Conservation (phyloP, 257 asterid genomes). For the Solanum tarijense region DNA sequence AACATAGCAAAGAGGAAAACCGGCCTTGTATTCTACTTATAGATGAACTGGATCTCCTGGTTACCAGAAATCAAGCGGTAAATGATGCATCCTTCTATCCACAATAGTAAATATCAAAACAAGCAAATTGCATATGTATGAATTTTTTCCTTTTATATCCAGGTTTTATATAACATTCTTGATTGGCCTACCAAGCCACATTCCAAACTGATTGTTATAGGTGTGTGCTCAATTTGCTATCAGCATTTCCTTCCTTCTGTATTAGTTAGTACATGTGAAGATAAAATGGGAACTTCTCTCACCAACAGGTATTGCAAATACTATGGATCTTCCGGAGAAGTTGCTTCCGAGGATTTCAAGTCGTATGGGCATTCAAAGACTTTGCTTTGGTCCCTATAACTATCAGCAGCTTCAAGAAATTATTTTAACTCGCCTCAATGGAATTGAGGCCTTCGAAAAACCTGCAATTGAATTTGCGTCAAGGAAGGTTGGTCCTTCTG, state of each 20-base stretch:
- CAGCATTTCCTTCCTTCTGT: conserved; percentile 3
- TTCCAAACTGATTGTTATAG: conserved; percentile 83
- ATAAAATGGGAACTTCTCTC: conserved; percentile 3
- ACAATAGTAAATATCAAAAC: background rate
- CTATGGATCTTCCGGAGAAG: conserved; percentile 99
- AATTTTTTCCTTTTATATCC: conserved; percentile 2
- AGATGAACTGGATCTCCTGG: conserved; percentile 90
- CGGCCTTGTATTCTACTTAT: conserved; percentile 90
- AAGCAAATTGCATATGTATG: background rate
- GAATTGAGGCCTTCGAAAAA: conserved; percentile 78
- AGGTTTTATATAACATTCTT: conserved; percentile 92
- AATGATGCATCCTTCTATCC: background rate
- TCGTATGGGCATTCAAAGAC: conserved; percentile 99
- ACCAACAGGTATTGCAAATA: conserved; percentile 86
- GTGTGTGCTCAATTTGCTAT: conserved; percentile 24
- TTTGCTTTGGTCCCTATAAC: conserved; percentile 93
- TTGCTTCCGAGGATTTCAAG: conserved; percentile 93
- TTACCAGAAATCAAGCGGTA: conserved; percentile 92
- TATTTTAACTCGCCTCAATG: conserved; percentile 72
- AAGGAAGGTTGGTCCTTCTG: conserved; percentile 51
- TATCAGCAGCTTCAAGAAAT: conserved; percentile 91
- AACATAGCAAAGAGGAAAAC: conserved; percentile 32
- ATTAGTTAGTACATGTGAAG: background rate
- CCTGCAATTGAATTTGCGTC: conserved; percentile 93
- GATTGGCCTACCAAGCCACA: conserved; percentile 96